Conservation (phyloP, 768 basidiomycete genomes). For the Trametes villosa region DNA sequence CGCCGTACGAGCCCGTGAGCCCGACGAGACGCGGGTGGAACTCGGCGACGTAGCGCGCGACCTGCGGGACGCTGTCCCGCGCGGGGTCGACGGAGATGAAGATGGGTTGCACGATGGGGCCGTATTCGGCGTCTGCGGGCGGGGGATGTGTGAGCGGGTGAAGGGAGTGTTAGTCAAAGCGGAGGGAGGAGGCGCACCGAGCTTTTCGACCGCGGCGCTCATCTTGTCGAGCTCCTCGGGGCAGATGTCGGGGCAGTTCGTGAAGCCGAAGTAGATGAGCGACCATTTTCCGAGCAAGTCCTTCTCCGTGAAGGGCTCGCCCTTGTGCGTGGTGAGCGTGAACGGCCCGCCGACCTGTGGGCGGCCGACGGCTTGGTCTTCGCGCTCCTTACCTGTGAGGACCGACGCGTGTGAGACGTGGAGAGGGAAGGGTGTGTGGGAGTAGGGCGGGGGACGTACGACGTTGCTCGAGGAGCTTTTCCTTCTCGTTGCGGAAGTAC, state of each 20-base stretch:
- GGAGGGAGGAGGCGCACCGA: conserved; percentile 55
- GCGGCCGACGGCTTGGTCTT: conserved; percentile 75
- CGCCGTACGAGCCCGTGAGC: conserved; percentile 83
- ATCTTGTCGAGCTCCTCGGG: conserved; percentile 98
- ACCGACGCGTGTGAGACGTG: no score
- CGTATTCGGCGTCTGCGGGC: conserved; percentile 65
- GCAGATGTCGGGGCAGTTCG: conserved; percentile 99
- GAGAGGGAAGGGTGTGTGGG: no score
- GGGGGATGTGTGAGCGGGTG: background rate
- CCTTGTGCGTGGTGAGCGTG: conserved; percentile 66
- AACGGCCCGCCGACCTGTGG: conserved; percentile 94
- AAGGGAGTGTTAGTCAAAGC: background rate
- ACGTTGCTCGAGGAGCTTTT: conserved; percentile 71
- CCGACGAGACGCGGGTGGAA: conserved; percentile 93
- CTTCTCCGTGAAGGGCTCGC: conserved; percentile 75
- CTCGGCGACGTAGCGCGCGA: conserved; percentile 72
- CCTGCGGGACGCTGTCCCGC: conserved; percentile 70
- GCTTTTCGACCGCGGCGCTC: conserved; percentile 68
- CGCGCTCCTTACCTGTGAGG: conserved; percentile 73
- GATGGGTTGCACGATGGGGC: conserved; percentile 78
- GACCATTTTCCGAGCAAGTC: conserved; percentile 90
- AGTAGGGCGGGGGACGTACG: no score
- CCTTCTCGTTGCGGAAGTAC: conserved; percentile 91
- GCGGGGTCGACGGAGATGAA: conserved; percentile 98
- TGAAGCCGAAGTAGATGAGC: conserved; percentile 97